Evolutionary conservation across 148 eudicot genomes (phyloP).

Genomic region (Heliamphora exappendiculata): DNA sequence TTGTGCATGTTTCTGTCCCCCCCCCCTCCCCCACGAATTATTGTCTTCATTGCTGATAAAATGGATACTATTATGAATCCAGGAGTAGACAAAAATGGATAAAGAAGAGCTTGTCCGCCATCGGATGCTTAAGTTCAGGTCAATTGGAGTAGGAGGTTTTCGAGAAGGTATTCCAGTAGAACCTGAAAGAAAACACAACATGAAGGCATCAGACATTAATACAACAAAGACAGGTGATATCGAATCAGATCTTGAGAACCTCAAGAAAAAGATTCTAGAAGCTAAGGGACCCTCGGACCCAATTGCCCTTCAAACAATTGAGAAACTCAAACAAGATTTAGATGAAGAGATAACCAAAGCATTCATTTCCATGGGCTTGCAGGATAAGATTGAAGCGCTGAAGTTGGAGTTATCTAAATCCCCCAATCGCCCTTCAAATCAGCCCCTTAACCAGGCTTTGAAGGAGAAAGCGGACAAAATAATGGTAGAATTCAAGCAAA

Average conservation of each 20-base stretch:
- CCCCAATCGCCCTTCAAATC: constrained; percentile 10
- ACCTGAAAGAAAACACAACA: constrained; percentile 47
- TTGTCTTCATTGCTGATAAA: neutral
- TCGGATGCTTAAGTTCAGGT: constrained; percentile 62
- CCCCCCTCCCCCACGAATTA: neutral
- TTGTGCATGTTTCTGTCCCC: neutral
- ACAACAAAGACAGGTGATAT: constrained; percentile 4
- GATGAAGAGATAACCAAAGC: constrained; percentile 21
- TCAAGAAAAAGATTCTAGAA: constrained; percentile 18
- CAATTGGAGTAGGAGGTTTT: constrained; percentile 53
- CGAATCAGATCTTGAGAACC: constrained; percentile 13
- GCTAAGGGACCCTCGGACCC: constrained; percentile 20
- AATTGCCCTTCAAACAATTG: constrained; percentile 8
- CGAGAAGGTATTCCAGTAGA: constrained; percentile 62
- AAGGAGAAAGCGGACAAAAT: constrained; percentile 41
- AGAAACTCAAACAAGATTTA: constrained; percentile 18
- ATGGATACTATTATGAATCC: neutral
- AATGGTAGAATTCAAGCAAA: constrained; percentile 31
- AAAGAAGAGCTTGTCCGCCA: constrained; percentile 54
- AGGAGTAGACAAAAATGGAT: constrained; percentile 78
- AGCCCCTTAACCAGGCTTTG: constrained; percentile 13
- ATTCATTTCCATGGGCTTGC: constrained; percentile 34
- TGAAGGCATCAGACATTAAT: constrained; percentile 57
- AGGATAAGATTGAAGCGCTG: constrained; percentile 50
- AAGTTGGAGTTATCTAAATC: constrained; percentile 32